Evolutionary conservation across 345 rosid species (phyloP).

Genomic region (Salix udensis): DNA sequence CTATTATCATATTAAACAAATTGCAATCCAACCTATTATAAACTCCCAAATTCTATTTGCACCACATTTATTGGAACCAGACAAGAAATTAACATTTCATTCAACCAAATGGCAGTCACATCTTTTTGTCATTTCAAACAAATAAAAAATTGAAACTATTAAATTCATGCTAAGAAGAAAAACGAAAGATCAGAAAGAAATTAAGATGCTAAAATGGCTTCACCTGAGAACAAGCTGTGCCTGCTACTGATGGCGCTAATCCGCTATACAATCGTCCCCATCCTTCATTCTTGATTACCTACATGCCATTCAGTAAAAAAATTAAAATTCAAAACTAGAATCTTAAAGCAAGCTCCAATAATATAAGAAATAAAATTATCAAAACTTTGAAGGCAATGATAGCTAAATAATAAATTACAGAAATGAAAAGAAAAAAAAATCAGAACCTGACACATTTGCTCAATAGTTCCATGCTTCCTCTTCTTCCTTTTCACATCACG

Average conservation of each 20-base stretch:
- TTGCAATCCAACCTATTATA: background rate
- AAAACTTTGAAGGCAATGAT: background rate
- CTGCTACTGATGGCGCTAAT: constrained; percentile 71
- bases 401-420: background rate
- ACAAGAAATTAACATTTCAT: background rate
- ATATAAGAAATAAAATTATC: background rate
- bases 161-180: background rate
- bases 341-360: background rate
- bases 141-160: background rate
- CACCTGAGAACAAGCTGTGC: constrained; percentile 97
- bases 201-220: constrained; percentile 11
- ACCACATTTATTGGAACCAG: constrained; percentile 3
- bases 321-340: background rate
- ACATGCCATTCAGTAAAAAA: background rate
- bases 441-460: constrained; percentile 75
- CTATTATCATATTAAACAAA: constrained; percentile 1
- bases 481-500: constrained; percentile 79
- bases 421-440: background rate
- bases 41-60: background rate
- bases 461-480: constrained; percentile 67
- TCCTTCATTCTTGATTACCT: constrained; percentile 56
- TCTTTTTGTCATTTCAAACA: background rate
- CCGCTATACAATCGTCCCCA: constrained; percentile 94
- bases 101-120: background rate
- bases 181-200: background rate